phyloP scores from a whole-genome alignment of 257 asterid species.

The Fraxinus quadrangulata region DNA sequence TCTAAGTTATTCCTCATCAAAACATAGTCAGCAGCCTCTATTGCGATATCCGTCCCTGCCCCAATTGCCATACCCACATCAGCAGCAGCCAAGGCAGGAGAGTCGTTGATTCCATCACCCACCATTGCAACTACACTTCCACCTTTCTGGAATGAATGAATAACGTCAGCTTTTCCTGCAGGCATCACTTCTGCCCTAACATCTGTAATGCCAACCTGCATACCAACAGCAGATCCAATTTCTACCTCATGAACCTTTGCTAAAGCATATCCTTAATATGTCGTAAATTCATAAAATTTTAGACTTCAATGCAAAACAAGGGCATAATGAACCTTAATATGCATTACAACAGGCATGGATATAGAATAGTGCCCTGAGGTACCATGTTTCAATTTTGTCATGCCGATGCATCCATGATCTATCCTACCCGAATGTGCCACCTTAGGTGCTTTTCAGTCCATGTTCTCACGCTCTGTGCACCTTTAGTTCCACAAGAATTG shows the following conservation, averaged over 20 bases:
- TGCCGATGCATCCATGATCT: background rate
- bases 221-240: constrained; percentile 6
- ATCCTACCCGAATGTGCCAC: background rate
- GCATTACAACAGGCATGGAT: background rate
- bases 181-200: constrained; percentile 99
- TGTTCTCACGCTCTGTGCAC: background rate
- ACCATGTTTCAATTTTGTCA: background rate
- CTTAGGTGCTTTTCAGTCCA: background rate
- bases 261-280: background rate
- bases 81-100: constrained; percentile 98
- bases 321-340: background rate
- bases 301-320: background rate
- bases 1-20: constrained; percentile 90
- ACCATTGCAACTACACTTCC: constrained; percentile 95
- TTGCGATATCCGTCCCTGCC: constrained; percentile 97
- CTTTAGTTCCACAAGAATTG: background rate
- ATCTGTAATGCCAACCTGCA: constrained; percentile 90
- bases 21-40: constrained; percentile 96
- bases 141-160: constrained; percentile 73
- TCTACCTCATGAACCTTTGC: background rate
- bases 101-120: constrained; percentile 97
- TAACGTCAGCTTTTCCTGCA: constrained; percentile 92
- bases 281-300: background rate
- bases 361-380: background rate
- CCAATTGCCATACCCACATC: constrained; percentile 99